Conservation (phyloP, 2,329 filamentous ascomycete genomes). For the Epichloe bromicola region DNA sequence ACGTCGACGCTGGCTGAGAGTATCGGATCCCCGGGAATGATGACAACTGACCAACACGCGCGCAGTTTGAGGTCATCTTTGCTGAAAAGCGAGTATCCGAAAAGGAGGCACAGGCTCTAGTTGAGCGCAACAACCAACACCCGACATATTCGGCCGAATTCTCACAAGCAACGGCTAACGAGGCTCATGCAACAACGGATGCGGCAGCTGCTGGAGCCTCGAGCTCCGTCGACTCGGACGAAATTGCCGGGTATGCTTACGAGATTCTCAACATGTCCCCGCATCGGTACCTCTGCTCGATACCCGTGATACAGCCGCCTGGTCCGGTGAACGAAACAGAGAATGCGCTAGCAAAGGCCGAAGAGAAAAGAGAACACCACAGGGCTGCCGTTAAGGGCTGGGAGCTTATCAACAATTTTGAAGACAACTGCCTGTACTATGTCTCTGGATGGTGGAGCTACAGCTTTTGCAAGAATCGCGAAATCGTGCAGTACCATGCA, state of each 20-base stretch:
- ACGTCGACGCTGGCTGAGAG: conserved; percentile 14
- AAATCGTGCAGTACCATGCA: conserved; percentile 85
- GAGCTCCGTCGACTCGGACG: conserved; percentile 21
- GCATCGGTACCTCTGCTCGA: conserved; percentile 69
- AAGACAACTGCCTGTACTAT: conserved; percentile 72
- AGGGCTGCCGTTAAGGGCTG: conserved; percentile 67
- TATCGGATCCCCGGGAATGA: background rate
- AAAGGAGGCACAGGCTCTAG: conserved; percentile 49
- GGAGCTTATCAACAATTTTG: conserved; percentile 66
- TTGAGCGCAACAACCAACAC: conserved; percentile 29
- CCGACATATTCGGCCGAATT: conserved; percentile 28
- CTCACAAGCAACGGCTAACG: conserved; percentile 25
- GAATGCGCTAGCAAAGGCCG: conserved; percentile 53
- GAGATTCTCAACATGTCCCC: conserved; percentile 62
- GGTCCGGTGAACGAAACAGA: conserved; percentile 49
- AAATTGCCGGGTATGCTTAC: conserved; percentile 28
- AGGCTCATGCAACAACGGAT: conserved; percentile 6
- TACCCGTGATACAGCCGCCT: conserved; percentile 54
- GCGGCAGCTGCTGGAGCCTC: conserved; percentile 6
- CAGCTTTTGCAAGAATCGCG: conserved; percentile 79
- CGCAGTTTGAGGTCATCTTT: conserved; percentile 68
- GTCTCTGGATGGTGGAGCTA: conserved; percentile 93
- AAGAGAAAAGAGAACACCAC: conserved; percentile 67
- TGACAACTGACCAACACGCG: background rate
- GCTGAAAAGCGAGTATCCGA: conserved; percentile 60